phyloP scores from a whole-genome alignment of 2,329 filamentous ascomycete genomes.

The Chaetomium sp. region DNA sequence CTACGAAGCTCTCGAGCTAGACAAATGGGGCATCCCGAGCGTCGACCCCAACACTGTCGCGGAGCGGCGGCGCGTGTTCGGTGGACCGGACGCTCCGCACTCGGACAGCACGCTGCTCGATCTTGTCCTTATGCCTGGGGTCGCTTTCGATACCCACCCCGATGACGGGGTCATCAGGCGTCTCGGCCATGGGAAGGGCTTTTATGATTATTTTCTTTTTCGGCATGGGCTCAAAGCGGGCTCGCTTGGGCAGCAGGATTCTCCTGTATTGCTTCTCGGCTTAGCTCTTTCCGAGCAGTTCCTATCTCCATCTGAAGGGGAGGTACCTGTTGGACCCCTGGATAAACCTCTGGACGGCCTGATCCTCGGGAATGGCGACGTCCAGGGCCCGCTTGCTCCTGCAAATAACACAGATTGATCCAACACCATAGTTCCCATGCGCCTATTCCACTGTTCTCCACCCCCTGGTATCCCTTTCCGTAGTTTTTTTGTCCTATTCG shows the following conservation, averaged over 20 bases:
- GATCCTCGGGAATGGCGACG: slow-evolving; percentile 62
- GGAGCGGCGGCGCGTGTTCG: slow-evolving; percentile 66
- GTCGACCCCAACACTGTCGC: slow-evolving; percentile 59
- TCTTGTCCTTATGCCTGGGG: slow-evolving; percentile 83
- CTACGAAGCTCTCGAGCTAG: slow-evolving; percentile 67
- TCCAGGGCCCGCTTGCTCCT: slow-evolving; percentile 33
- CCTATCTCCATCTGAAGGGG: slow-evolving; percentile 52
- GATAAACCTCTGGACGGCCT: slow-evolving; percentile 78
- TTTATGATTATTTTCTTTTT: slow-evolving; percentile 90
- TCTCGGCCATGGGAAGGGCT: slow-evolving; percentile 90
- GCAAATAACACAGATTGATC: slow-evolving; percentile 36
- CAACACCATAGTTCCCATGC: slow-evolving; percentile 44
- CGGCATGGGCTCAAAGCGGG: slow-evolving; percentile 53
- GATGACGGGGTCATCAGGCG: slow-evolving; percentile 55
- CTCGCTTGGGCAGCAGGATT: slow-evolving; percentile 29
- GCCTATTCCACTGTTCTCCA: slow-evolving; percentile 11
- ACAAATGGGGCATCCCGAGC: slow-evolving; percentile 94
- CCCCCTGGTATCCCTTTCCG: slow-evolving; percentile 14
- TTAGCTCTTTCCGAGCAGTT: slow-evolving; percentile 83
- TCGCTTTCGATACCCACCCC: slow-evolving; percentile 72
- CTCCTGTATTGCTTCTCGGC: slow-evolving; percentile 56
- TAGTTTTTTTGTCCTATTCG: slow-evolving; percentile 2
- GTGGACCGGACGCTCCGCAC: slow-evolving; percentile 44
- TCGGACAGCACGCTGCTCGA: slow-evolving; percentile 56
- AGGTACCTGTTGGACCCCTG: slow-evolving; percentile 66